Evolutionary conservation across 139 green algal species (phyloP).

Genomic region (Chlorella sp.): DNA sequence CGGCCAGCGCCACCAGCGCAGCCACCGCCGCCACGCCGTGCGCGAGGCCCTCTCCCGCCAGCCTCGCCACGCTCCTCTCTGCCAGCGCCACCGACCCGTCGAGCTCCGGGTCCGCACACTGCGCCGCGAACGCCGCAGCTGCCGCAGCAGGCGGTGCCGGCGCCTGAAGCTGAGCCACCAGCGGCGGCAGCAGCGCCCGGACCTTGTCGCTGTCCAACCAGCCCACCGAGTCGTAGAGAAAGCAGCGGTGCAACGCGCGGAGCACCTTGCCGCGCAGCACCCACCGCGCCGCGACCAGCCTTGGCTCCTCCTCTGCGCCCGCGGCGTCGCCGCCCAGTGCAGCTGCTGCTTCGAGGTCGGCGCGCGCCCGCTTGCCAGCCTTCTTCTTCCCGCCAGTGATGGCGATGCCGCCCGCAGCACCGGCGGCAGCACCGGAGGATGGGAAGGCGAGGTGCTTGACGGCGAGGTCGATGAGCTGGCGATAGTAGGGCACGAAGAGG

Average conservation of each 20-base stretch:
- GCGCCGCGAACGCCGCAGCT: background rate
- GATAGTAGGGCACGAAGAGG: conserved; percentile 83
- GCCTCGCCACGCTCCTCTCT: background rate
- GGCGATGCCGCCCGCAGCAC: conserved; percentile 7
- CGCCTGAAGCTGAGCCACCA: conserved; percentile 45
- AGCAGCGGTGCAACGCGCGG: conserved; percentile 70
- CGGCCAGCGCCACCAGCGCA: conserved; percentile 66
- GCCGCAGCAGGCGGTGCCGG: background rate
- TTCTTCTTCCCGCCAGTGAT: conserved; percentile 37
- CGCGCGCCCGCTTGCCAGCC: conserved; percentile 37
- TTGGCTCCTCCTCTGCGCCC: background rate
- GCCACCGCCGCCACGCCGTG: conserved; percentile 33
- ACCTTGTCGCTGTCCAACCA: conserved; percentile 69
- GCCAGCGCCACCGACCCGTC: background rate
- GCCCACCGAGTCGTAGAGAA: conserved; percentile 68
- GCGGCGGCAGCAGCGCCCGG: conserved; percentile 48
- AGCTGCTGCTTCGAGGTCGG: conserved; percentile 9
- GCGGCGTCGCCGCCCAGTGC: background rate
- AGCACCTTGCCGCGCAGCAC: conserved; percentile 52
- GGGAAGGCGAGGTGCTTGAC: conserved; percentile 42
- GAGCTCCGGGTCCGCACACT: background rate
- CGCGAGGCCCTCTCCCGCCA: too few relatives aligned
- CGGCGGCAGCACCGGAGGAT: background rate
- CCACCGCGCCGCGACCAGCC: conserved; percentile 27
- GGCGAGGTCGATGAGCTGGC: conserved; percentile 46